These are phyloP conservation scores for Heteromeles arbutifolia DNA, from an alignment of 306 rosid species.

Conservation along the genomic window DNA sequence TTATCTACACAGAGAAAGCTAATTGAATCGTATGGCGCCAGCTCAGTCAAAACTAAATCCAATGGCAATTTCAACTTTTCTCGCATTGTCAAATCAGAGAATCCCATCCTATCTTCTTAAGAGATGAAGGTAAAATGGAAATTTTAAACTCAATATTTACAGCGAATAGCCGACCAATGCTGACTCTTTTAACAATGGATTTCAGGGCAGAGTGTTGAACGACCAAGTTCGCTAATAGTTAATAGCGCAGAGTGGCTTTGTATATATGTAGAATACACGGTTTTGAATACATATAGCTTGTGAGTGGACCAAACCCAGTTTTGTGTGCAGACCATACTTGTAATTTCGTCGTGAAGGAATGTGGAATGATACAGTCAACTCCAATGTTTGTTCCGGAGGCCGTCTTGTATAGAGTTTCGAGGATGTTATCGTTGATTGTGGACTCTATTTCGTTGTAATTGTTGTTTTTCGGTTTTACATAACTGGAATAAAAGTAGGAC, in stretches of 20 bases:
- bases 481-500: not conserved
- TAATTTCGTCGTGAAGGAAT: constrained; percentile 11
- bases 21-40: constrained; percentile 45
- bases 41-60: constrained; percentile 33
- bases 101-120: constrained; percentile 52
- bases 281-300: not conserved
- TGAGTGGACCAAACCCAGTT: constrained; percentile 12
- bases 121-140: constrained; percentile 7
- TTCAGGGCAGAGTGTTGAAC: not conserved
- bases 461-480: not conserved
- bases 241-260: not conserved
- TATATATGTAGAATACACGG: not conserved
- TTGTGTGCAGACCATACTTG: constrained; percentile 17
- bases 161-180: not conserved
- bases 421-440: not conserved
- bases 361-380: constrained; percentile 25
- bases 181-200: not conserved
- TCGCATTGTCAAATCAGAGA: constrained; percentile 34
- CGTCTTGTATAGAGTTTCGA: constrained; percentile 35
- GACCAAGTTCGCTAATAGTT: not conserved
- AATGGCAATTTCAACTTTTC: constrained; percentile 21
- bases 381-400: constrained; percentile 39
- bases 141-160: not conserved
- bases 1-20: constrained; percentile 47
- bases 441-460: not conserved